Evolutionary conservation across 768 basidiomycete genomes (phyloP), one percentile per base, ranked within the genome.

Genomic region (Collybia mongolica): DNA sequence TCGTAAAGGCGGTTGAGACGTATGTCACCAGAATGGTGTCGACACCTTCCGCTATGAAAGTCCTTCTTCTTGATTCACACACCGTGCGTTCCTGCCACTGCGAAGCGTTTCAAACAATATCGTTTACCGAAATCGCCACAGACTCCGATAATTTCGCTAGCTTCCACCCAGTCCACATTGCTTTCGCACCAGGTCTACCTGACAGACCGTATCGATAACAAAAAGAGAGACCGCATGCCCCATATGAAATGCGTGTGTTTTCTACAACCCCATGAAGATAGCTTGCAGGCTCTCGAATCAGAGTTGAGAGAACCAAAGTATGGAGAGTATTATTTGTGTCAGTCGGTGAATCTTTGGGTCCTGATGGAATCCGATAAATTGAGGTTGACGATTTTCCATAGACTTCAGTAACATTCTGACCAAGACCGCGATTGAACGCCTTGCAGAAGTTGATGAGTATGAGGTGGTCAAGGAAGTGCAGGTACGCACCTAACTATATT

Each of bases 201-300:
- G 46, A 99, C 96, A 3, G 97, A 99, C 72, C 81, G 94, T 48
- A 92, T 99, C 62, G 97, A 98, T 75, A 98, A 98, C 75, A 84
- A 74, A 67, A 84, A 85, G 54, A 83, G 93, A 53, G 94, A 96
- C 64, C 74, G 91, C 20, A 93, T 98, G 83, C 83, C 91, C 11
- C 96, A 99, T 64, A 89, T 99, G 81, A 96, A 95, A 71, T 98
- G 97, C 63, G 83, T 98, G 46, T 96, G 93, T 66, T 94, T 99
- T 64, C 76, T 99, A 7, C 84, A 93, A 45, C 85, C 84, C 35
- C 88, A 79, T 49, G 86, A 90, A 42, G 83, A 87, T 24, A 94
- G 91, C 62, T 73, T 99, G 29, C 84, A 84, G 48, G 88, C 88
- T 20, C 76, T 98, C 48, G 88, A 88, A 57, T 74, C 80, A 48